Conservation (phyloP, 768 basidiomycete species). For the Auriscalpium vulgare region DNA sequence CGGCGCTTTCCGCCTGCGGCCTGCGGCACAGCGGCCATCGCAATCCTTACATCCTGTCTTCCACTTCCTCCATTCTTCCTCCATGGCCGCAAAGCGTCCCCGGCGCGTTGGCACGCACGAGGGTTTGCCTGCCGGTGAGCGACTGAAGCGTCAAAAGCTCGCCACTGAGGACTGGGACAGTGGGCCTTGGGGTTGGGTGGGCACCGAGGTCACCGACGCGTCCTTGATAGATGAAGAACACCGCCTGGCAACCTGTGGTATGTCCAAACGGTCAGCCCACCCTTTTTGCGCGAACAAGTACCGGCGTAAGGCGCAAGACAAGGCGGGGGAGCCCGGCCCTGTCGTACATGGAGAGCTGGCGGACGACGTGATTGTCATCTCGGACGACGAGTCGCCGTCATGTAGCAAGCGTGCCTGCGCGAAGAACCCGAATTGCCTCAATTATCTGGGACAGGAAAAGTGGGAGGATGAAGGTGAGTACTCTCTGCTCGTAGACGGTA, state of each 20-base stretch:
- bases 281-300: constrained; percentile 56
- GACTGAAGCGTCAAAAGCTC: constrained; percentile 49
- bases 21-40: no score
- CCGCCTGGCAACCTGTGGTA: constrained; percentile 56
- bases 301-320: constrained; percentile 19
- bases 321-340: constrained; percentile 12
- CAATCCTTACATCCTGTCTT: no score
- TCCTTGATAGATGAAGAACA: constrained; percentile 64
- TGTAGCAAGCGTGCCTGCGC: constrained; percentile 65
- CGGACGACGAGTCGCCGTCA: constrained; percentile 50
- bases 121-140: constrained; percentile 55
- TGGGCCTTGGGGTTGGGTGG: constrained; percentile 74
- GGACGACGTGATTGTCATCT: constrained; percentile 61
- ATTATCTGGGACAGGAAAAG: constrained; percentile 75
- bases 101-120: constrained; percentile 40
- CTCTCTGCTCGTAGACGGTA: constrained; percentile 12
- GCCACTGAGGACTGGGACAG: constrained; percentile 30
- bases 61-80: constrained; percentile 23
- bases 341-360: constrained; percentile 36
- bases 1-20: no score
- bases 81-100: constrained; percentile 55
- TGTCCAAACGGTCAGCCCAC: constrained; percentile 42
- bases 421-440: constrained; percentile 77
- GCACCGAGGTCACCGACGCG: constrained; percentile 46
- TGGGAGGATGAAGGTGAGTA: constrained; percentile 71